Evolutionary conservation across 495 filamentous ascomycete genomes (phyloP).

Genomic region (Evansstolkia leycettana): DNA sequence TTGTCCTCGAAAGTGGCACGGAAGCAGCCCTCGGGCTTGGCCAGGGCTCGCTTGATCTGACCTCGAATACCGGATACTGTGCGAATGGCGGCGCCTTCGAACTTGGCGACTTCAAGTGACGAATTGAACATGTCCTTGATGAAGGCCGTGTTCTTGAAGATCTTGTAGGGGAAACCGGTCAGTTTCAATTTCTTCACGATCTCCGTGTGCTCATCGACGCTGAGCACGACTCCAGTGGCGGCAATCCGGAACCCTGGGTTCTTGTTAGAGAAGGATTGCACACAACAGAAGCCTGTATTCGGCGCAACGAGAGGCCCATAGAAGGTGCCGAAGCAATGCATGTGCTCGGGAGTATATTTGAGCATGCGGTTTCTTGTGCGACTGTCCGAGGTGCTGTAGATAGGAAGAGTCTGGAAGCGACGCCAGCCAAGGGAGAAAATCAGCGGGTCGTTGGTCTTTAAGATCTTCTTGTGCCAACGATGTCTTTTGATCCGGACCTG

Average conservation of each 20-base stretch:
- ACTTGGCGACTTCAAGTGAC: constrained; percentile 88
- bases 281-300: constrained; percentile 88
- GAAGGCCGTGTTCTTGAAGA: constrained; percentile 98
- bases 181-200: constrained; percentile 99
- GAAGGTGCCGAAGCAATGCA: constrained; percentile 95
- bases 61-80: constrained; percentile 92
- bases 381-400: constrained; percentile 90
- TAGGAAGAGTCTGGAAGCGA: constrained; percentile 80
- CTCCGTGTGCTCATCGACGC: constrained; percentile 84
- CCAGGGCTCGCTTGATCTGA: constrained; percentile 87
- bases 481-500: constrained; percentile 94
- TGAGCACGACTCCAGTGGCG: constrained; percentile 83
- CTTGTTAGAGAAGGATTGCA: constrained; percentile 80
- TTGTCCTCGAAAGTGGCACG: constrained; percentile 97
- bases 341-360: constrained; percentile 95
- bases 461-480: constrained; percentile 97
- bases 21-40: constrained; percentile 88
- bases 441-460: constrained; percentile 93
- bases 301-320: constrained; percentile 90
- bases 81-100: constrained; percentile 88
- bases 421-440: constrained; percentile 98
- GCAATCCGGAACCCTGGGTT: constrained; percentile 88
- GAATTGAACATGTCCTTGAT: constrained; percentile 98
- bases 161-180: constrained; percentile 84
- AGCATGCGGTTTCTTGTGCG: constrained; percentile 92